Evolutionary conservation across 805 yeast species (phyloP).

Genomic region (Starmera amethionina): DNA sequence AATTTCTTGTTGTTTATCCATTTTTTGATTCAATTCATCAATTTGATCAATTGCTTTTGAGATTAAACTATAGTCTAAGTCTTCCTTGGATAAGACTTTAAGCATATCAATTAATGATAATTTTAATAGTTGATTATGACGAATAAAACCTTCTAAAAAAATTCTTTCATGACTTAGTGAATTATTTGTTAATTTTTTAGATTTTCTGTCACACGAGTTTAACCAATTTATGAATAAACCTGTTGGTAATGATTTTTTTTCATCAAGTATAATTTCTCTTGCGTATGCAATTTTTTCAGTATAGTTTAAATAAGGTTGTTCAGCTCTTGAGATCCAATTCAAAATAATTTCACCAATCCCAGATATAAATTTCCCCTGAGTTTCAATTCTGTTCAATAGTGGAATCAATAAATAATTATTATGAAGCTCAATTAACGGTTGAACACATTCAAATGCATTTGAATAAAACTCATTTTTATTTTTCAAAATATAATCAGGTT

Average conservation of each 20-base stretch:
- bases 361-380: conserved; percentile 58
- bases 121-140: conserved; percentile 47
- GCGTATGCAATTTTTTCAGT: conserved; percentile 54
- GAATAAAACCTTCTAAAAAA: conserved; percentile 46
- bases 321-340: conserved; percentile 55
- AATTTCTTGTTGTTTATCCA: conserved; percentile 50
- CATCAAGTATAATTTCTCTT: conserved; percentile 43
- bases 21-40: conserved; percentile 42
- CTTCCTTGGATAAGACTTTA: conserved; percentile 34
- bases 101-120: conserved; percentile 52
- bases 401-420: conserved; percentile 45
- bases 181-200: conserved; percentile 24
- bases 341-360: conserved; percentile 54
- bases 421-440: conserved; percentile 47
- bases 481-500: conserved; percentile 33
- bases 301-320: conserved; percentile 43
- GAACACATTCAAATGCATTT: conserved; percentile 48
- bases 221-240: conserved; percentile 47
- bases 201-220: conserved; percentile 27
- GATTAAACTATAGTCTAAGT: conserved; percentile 43
- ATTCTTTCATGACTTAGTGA: conserved; percentile 42
- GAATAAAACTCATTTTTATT: conserved; percentile 46
- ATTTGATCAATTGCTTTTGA: conserved; percentile 45
- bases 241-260: conserved; percentile 27
- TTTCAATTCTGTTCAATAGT: conserved; percentile 41